Percentiles rank a stretch among this genome's conserved stretches.
phyloP scores from a whole-genome alignment of 192 early-diverging fungal genomes.

The Pilaira anomala region DNA sequence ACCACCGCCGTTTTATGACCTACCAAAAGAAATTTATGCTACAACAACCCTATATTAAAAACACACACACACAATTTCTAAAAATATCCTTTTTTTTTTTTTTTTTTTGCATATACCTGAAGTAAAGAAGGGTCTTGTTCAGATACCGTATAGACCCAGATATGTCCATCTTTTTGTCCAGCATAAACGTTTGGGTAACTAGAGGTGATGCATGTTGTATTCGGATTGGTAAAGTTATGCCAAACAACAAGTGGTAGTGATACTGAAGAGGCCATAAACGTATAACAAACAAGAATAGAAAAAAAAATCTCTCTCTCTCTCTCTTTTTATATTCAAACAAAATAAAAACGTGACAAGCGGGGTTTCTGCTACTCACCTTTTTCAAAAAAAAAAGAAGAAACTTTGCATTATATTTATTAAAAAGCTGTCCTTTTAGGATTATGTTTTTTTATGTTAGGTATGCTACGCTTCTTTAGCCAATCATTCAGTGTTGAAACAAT shows the following conservation, averaged over 20 bases:
- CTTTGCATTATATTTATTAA: too few species aligned
- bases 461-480: too few species aligned
- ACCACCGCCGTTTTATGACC: conserved; percentile 50
- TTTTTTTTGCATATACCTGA: conserved; percentile 11
- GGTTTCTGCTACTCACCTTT: too few species aligned
- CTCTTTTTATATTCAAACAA: too few species aligned
- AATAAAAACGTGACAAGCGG: too few species aligned
- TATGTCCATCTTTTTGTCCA: conserved; percentile 52
- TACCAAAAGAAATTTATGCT: conserved; percentile 42
- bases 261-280: conserved; percentile 46
- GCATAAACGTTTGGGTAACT: conserved; percentile 42
- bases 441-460: too few species aligned
- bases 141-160: conserved; percentile 46
- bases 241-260: conserved; percentile 49
- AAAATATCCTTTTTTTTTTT: neutral
- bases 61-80: neutral
- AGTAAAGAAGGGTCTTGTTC: neutral
- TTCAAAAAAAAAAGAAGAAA: too few species aligned
- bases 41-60: too few species aligned
- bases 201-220: conserved; percentile 38
- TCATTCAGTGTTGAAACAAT: too few species aligned
- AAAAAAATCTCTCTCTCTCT: too few species aligned
- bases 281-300: neutral
- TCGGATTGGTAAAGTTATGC: conserved; percentile 35
- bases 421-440: too few species aligned